Evolutionary conservation across 352 stramenopile species (phyloP), one percentile per base, ranked within the genome.

Genomic region (Phytophthora pseudosyringae): DNA sequence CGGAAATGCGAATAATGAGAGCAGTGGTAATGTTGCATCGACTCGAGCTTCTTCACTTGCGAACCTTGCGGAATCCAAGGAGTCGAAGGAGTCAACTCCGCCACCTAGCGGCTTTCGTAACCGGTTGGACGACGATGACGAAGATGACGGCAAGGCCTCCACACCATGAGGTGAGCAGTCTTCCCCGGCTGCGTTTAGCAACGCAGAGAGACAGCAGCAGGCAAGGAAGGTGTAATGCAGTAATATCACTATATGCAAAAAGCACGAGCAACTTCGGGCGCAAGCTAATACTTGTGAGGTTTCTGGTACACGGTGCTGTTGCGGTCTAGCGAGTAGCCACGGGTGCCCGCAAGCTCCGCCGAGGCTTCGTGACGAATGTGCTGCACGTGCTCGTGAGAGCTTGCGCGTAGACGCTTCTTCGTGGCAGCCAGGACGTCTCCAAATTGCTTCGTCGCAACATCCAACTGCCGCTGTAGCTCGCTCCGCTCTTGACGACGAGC

Each of bases 271-370:
- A 32, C 12, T 18, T 43, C n/a, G 11, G 21, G 15, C 28, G 39
- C 44, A 32, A 43, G 16, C 38, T 69, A n/a, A n/a, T n/a, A 73
- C 51, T 68, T 57, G 32, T 59, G 60, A 47, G 71, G 51, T 12
- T 75, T 84, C 49, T 92, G 83, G 56, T 92, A 87, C 3, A 90
- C 66, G 0, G 81, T 92, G 63, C 81, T 92, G 26, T 78, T 78
- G 12, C 65, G 69, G 16, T 80, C 83, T 4, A 90, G 28, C 15
- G 78, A 71, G 64, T 90, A 92, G 15, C 83, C 80, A 45, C 83
- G 67, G 0, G 80, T 55, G 1, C 64, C 76, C 0, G 73, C 59
- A 47, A 92, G 67, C 45, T 90, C 83, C 0, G 49, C 58, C 1
- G 67, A 75, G 11, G 83, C 83, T 71, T 90, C 81, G 28, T 80